Evolutionary conservation across 768 basidiomycete genomes (phyloP), one percentile per base, ranked within the genome.

Genomic region (Boletus rufocinnamomeus): DNA sequence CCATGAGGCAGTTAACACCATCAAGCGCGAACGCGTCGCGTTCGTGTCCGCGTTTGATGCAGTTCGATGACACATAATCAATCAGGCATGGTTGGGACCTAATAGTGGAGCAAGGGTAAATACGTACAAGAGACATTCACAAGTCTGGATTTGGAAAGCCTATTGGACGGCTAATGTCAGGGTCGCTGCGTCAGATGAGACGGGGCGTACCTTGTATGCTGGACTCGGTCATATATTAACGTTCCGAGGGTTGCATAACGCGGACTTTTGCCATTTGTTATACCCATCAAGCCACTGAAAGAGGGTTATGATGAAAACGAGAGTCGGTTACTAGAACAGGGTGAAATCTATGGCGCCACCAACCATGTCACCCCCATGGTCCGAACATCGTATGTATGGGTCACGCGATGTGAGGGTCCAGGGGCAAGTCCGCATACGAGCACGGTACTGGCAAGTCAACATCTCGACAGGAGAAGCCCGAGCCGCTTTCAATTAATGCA

Each of bases 61-160:
- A 21, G 56, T 49, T 17, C 35, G 37, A 69, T 62, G 67, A 62
- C 59, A 58, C 51, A 43, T 63, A 2, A 54, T 40, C 32, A 58
- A 57, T 62, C 47, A 58, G 52, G 62, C 40, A 56, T 46, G 38
- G 45, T 35, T 19, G 45, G 25, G 54, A 64, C 62, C 47, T 71
- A 63, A 66, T 63, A 63, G 63, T 56, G 64, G 43, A 19, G 66
- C 56, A 52, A 50, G 63, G 7, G 45, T 21, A 45, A 71, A 64
- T 66, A 72, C 70, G 69, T 71, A 71, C 69, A 66, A 48, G 46
- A 21, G 27, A n/a, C 34, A 46, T 27, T 54, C 49, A 28, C 40
- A 48, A 23, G 56, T 50, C 59, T 56, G 53, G 2, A 71, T 71
- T 60, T 59, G 53, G 69, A 61, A 71, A 52, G 56, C 9, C 2